These are phyloP conservation scores for Xerocomellus dryophilus DNA, from an alignment of 768 basidiomycete genomes.

Conservation along the genomic window DNA sequence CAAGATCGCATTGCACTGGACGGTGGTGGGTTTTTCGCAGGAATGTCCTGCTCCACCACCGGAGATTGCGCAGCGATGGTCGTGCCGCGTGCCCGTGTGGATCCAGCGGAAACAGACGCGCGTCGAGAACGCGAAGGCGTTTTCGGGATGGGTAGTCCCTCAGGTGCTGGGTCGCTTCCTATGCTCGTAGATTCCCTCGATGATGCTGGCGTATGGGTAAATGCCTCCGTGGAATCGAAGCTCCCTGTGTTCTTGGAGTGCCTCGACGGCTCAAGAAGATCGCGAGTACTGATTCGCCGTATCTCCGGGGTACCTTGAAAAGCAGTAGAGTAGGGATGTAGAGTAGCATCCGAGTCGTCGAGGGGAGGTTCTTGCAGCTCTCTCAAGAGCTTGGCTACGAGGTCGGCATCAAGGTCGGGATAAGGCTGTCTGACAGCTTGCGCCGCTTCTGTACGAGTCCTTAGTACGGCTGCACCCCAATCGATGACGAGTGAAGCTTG, in stretches of 20 bases:
- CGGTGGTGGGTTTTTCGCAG: neutral
- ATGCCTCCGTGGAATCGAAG: slow-evolving; percentile 7
- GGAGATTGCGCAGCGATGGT: slow-evolving; percentile 9
- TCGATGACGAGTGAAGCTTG: slow-evolving; percentile 55
- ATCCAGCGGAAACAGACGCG: slow-evolving; percentile 17
- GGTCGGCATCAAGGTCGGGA: slow-evolving; percentile 22
- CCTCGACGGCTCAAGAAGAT: slow-evolving; percentile 23
- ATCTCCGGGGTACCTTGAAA: slow-evolving; percentile 5
- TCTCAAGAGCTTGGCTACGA: slow-evolving; percentile 19
- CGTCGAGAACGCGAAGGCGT: slow-evolving; percentile 20
- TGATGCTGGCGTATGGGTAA: neutral
- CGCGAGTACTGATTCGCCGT: slow-evolving; percentile 20
- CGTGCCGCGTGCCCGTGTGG: slow-evolving; percentile 16
- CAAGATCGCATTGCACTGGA: slow-evolving; percentile 1
- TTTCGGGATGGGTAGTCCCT: slow-evolving; percentile 10
- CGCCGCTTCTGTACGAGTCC: slow-evolving; percentile 23
- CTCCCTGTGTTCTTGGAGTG: slow-evolving; percentile 7
- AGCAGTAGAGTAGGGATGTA: neutral
- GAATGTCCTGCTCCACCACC: neutral
- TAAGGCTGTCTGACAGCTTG: slow-evolving; percentile 26
- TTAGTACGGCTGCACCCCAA: slow-evolving; percentile 45
- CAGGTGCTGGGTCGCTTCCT: slow-evolving; percentile 5
- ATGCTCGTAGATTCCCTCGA: slow-evolving; percentile 8
- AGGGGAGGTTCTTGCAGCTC: slow-evolving; percentile 19
- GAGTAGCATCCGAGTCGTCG: slow-evolving; percentile 15